A percentile compares a stretch with the other conserved stretches of the same genome.
phyloP scores from a whole-genome alignment of 2,329 filamentous ascomycete species.

The Apiospora koreana region DNA sequence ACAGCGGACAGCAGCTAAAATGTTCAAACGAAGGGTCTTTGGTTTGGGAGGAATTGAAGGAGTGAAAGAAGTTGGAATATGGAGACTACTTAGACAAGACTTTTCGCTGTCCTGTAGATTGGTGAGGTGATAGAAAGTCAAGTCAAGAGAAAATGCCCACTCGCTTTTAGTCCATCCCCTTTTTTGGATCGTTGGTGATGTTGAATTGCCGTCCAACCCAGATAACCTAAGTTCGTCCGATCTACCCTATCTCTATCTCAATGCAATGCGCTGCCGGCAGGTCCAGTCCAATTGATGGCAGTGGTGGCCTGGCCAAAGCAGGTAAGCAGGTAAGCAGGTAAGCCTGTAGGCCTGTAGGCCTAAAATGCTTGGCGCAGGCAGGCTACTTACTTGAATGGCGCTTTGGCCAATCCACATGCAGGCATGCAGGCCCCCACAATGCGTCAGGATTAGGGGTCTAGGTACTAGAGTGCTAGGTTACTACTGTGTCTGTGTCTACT shows the following conservation, averaged over 20 bases:
- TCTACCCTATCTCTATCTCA: not conserved
- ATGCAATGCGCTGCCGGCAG: constrained; percentile 1
- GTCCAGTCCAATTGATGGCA: not conserved
- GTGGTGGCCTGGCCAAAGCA: not conserved
- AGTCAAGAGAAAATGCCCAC: not conserved
- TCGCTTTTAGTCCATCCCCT: not conserved
- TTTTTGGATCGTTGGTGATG: not conserved
- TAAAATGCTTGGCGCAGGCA: not conserved
- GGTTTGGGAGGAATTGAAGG: not conserved
- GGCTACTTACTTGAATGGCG: not conserved
- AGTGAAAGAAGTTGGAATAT: constrained; percentile 2
- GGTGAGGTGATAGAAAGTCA: not conserved
- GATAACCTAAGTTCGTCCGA: not conserved
- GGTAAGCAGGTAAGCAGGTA: not conserved
- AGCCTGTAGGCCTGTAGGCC: too few species aligned
- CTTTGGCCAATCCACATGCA: not conserved
- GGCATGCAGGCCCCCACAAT: not conserved
- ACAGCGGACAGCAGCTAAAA: not conserved
- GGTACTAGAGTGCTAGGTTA: not conserved
- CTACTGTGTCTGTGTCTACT: not conserved
- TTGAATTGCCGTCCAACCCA: not conserved
- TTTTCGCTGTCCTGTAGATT: not conserved
- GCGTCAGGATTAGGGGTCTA: not conserved
- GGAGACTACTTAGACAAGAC: not conserved
- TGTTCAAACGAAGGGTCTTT: not conserved